Base-by-base conservation (phyloP, 805 yeast species). In the Wickerhamiella sorbophila region DNA sequence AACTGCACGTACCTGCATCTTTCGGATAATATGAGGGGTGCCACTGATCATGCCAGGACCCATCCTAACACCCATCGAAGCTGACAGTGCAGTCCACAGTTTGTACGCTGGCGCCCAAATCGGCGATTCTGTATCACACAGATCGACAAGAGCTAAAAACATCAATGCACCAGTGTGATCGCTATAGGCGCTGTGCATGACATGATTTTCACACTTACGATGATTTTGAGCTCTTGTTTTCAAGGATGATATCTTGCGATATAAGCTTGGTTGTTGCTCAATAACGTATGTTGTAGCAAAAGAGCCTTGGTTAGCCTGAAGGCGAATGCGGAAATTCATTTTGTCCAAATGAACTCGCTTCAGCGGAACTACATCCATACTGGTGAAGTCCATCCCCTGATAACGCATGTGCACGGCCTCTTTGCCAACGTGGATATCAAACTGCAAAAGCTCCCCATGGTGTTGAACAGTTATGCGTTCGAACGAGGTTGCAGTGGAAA, bases 381-480 rank as follows among this genome's bases (percentile, higher is more conserved):
- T 34, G 22, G 16, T 10, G 35, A 17, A 16, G 9, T 32, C 22
- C 3, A n/a, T 26, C 18, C 15, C 33, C n/a, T 18, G 24, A 22
- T 22, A 20, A 5, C 20, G 17, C 24, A 39, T 15, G 15, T 39
- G 42, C 22, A 39, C 42, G n/a, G 10, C 17, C 14, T 31, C 22
- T 31, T 22, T 37, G 42, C 42, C 42, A 5, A 31, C 35, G 16
- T 33, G 33, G 9, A 39, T 33, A 29, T 39, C 38, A 24, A 33
- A 33, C 14, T 6, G 3, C 16, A 33, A 36, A 5, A 21, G 18
- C n/a, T 33, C 38, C 14, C 26, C 33, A 15, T 29, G 20, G 27
- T 17, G 15, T 33, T 5, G 16, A 2, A 26, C 38, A 14, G 35
- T n/a, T 18, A 33, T 16, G 4, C 16, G n/a, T 12, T 27, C 27